phyloP scores from a whole-genome alignment of 192 early-diverging fungal genomes.

The Coemansia sp. region DNA sequence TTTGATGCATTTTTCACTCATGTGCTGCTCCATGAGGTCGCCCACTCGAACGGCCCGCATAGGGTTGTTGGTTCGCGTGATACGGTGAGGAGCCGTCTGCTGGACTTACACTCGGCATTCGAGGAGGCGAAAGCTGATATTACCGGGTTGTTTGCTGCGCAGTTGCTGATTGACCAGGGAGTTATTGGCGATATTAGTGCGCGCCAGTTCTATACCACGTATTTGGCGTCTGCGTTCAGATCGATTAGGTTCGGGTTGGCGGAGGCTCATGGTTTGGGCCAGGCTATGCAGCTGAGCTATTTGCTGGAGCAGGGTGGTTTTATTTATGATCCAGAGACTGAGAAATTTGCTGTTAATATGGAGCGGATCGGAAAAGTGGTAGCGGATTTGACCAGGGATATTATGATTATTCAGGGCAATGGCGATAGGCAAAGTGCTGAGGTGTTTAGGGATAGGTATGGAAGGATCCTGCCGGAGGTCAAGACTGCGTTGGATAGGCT shows the following conservation, averaged over 20 bases:
- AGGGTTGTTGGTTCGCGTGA: conserved; percentile 50
- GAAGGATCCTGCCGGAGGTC: conserved; percentile 54
- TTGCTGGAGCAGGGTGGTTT: conserved; percentile 70
- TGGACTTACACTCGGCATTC: conserved; percentile 72
- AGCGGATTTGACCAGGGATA: conserved; percentile 61
- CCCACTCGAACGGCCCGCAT: conserved; percentile 73
- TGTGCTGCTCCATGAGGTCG: conserved; percentile 72
- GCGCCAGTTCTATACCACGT: conserved; percentile 72
- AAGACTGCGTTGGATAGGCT: conserved; percentile 59
- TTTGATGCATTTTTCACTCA: conserved; percentile 75
- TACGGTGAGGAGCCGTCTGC: conserved; percentile 67
- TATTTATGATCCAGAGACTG: conserved; percentile 38
- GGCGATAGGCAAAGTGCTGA: conserved; percentile 65
- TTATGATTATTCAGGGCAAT: conserved; percentile 72
- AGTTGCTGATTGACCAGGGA: conserved; percentile 63
- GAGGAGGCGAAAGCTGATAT: conserved; percentile 84
- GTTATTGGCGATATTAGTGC: conserved; percentile 61
- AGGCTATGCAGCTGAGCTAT: conserved; percentile 73
- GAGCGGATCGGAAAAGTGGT: conserved; percentile 62
- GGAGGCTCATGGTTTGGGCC: conserved; percentile 73
- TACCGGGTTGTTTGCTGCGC: conserved; percentile 64
- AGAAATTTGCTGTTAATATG: conserved; percentile 64
- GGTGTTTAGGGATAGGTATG: conserved; percentile 63
- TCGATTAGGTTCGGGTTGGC: conserved; percentile 72
- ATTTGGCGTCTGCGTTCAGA: conserved; percentile 71